Evolutionary conservation across 768 basidiomycete genomes (phyloP).

Genomic region (Xerocomellus amylosporus): DNA sequence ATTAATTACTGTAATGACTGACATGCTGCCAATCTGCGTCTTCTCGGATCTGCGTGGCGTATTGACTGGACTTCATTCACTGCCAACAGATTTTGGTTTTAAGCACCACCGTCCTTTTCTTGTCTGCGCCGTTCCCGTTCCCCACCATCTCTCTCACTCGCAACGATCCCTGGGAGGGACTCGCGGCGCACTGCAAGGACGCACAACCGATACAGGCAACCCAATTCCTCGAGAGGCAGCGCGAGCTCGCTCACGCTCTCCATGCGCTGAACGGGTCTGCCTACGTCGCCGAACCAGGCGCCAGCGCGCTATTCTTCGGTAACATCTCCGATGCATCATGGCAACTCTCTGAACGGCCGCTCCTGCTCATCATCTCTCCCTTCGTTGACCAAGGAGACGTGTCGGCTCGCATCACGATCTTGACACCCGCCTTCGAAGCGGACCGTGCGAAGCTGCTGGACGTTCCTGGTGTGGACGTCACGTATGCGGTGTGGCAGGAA

Average conservation of each 20-base stretch:
- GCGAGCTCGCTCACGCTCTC: conserved; percentile 48
- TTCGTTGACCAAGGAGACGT: conserved; percentile 23
- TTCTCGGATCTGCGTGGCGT: neutral
- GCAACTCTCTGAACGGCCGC: conserved; percentile 75
- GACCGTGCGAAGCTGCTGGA: conserved; percentile 61
- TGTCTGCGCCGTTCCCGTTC: neutral
- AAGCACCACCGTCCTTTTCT: conserved; percentile 2
- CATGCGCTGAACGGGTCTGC: conserved; percentile 53
- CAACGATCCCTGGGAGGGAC: conserved; percentile 22
- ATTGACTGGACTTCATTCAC: neutral
- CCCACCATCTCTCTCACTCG: neutral
- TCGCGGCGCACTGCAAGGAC: conserved; percentile 45
- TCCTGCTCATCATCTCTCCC: conserved; percentile 65
- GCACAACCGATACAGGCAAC: conserved; percentile 44
- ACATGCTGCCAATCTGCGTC: neutral
- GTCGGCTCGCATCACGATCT: conserved; percentile 48
- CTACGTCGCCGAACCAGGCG: conserved; percentile 79
- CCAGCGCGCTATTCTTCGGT: conserved; percentile 67
- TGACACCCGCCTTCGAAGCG: conserved; percentile 78
- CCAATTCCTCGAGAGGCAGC: conserved; percentile 56
- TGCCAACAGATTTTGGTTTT: conserved; percentile 13
- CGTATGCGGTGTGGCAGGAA: conserved; percentile 63
- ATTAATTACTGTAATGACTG: neutral
- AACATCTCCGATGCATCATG: conserved; percentile 65
- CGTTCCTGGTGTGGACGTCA: conserved; percentile 46